Evolutionary conservation across 2,329 filamentous ascomycete species (phyloP), one percentile per base, ranked within the genome.

Genomic region (Calonectria hongkongensis): DNA sequence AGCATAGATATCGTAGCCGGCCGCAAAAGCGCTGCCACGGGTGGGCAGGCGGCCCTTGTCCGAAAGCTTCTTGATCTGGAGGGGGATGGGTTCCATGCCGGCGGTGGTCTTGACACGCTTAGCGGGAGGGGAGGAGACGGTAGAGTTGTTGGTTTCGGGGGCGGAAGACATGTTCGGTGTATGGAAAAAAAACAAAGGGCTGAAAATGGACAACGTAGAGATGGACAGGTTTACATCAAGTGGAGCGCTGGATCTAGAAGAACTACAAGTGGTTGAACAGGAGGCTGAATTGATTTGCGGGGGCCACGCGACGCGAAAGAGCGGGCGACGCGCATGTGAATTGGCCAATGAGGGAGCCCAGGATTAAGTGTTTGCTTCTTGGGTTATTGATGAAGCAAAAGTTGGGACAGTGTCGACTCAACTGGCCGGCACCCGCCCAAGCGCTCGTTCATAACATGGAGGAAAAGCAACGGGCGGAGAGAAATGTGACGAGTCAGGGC

Each of bases 1-100:
- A 65, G 92, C 93, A 85, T 98, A 98, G 71, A 99, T 83, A 85
- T 99, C 97, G 86, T 98, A 98, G 43, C 97, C 97, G 1, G 97
- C 97, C 0, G 97, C 95, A 81, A 94, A 96, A 66, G 92, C 93
- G 77, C 94, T 97, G 77, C 97, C 97, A 68, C 96, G 92, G 0
- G 95, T 98, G 13, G 97, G 97, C 28, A 96, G 89, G 58, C 90
- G 91, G n/a, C 93, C 97, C 75, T 93, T 92, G 45, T 92, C 88
- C 10, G 94, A 94, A 72, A 98, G 92, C 85, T 97, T 95, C 89
- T 98, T 96, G 85, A 99, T 92, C 74, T 95, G 91, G 65, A 98
- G 89, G 3, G 92, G 92, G 3, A 84, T 79, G 56, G 84, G 82
- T 69, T 85, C 82, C 79, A 86, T 84, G 71, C 83, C 80, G 66